Evolutionary conservation across 164 flowering plant genomes (phyloP), one percentile per base, ranked within the genome.

Genomic region (Aristolochia fimbriata): DNA sequence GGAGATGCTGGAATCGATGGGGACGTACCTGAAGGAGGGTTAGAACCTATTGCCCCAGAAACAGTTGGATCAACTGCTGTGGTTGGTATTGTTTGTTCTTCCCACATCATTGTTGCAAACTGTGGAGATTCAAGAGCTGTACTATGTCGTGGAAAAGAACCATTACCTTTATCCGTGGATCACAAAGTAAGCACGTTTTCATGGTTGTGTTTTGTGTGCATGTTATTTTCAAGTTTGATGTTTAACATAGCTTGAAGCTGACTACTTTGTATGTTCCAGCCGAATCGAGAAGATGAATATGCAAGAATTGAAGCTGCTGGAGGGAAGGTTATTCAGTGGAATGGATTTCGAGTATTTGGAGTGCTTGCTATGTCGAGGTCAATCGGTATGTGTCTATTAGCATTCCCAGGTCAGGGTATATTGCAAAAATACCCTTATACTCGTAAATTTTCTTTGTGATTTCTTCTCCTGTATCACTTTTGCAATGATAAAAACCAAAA

Each of bases 71-170:
- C 98, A 51, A 91, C 98, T 51, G 87, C 96, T 51, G 93, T 87
- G 58, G 96, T 85, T 64, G 88, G 96, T 24, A 43, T 87, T 24
- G 59, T 91, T 47, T 86, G 81, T 66, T 77, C 95, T 3, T 83
- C 96, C 33, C 96, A 88, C 68, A 79, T 92, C 30, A 72, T 88
- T 64, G 95, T 91, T 53, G 88, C 91, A 43, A 92, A 88, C 58
- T 88, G 98, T 68, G 96, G 98, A 47, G 98, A 92, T 71, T 92
- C 98, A 58, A 79, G 98, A 69, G 98, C 96, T 47, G 96, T 92
- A 59, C 81, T 92, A 10, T 87, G 76, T 67, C 93, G 98, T 47
- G 93, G 98, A 37, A 92, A 92, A 77, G 86, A 81, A 71, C 76
- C 91, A 3, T 55, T 80, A 58, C 75, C 98, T 13, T 68, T 88